phyloP scores from a whole-genome alignment of 176 grass and related monocot genomes.

The Musa schizocarpa region DNA sequence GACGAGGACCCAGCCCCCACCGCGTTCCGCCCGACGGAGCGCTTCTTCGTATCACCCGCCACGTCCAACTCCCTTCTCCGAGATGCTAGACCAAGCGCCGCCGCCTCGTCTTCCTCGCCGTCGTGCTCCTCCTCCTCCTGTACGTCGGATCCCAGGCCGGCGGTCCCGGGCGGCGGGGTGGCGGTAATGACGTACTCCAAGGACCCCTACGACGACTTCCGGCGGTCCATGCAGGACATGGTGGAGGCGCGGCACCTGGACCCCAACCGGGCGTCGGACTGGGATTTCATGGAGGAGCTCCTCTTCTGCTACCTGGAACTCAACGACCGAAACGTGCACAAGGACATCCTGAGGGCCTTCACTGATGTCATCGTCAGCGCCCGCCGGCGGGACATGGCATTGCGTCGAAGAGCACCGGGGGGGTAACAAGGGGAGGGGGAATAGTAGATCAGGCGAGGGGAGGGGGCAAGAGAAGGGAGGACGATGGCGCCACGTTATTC shows the following conservation, averaged over 20 bases:
- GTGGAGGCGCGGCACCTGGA: slow-evolving; percentile 35
- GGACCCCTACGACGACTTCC: slow-evolving; percentile 61
- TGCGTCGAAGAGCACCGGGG: background rate
- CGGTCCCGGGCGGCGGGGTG: background rate
- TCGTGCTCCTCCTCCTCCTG: slow-evolving; percentile 12
- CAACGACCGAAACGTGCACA: slow-evolving; percentile 65
- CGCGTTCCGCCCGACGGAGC: slow-evolving; percentile 5
- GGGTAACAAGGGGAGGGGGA: background rate
- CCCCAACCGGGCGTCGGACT: slow-evolving; percentile 39
- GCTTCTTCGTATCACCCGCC: slow-evolving; percentile 24
- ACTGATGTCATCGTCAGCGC: slow-evolving; percentile 42
- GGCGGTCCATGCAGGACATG: slow-evolving; percentile 55
- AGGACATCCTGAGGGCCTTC: slow-evolving; percentile 59
- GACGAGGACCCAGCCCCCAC: background rate
- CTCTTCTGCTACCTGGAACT: slow-evolving; percentile 71
- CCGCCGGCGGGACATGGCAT: background rate
- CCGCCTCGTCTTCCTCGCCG: background rate
- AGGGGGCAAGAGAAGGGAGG: background rate
- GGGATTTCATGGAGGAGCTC: slow-evolving; percentile 80
- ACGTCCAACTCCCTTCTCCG: slow-evolving; percentile 18
- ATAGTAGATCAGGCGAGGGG: background rate
- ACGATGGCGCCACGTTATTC: background rate
- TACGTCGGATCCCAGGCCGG: background rate
- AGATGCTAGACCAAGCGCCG: background rate
- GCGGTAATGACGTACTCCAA: slow-evolving; percentile 48